Conservation (phyloP, 2,329 filamentous ascomycete species). For the Aureobasidium vineae region DNA sequence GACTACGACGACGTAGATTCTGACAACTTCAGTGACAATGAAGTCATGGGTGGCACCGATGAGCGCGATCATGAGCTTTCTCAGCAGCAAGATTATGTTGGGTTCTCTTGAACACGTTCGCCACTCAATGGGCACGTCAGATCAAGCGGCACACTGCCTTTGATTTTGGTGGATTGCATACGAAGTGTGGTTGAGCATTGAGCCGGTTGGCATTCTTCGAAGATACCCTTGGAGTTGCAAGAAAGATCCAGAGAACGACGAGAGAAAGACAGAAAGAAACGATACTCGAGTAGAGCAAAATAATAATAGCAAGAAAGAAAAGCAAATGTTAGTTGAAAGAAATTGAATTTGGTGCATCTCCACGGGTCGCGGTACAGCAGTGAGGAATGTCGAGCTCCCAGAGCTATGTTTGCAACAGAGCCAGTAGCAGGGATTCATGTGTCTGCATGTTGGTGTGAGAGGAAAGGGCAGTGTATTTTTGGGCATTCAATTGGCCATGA, state of each 20-base stretch:
- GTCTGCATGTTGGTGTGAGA: not conserved
- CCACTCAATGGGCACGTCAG: not conserved
- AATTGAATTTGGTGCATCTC: not conserved
- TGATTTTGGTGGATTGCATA: not conserved
- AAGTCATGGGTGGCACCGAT: conserved; percentile 39
- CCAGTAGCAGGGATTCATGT: not conserved
- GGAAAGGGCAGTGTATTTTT: not conserved
- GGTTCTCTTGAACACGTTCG: conserved; percentile 39
- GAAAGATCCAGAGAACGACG: not conserved
- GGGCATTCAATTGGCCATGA: not conserved
- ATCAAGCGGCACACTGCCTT: not conserved
- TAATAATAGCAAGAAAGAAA: conserved; percentile 3
- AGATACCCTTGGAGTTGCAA: not conserved
- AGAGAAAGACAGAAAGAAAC: conserved; percentile 14
- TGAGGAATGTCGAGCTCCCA: not conserved
- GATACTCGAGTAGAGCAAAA: not conserved
- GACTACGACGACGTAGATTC: conserved; percentile 79
- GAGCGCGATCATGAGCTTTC: conserved; percentile 49
- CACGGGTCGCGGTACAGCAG: not conserved
- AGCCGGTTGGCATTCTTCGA: not conserved
- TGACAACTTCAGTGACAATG: conserved; percentile 53
- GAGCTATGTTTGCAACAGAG: not conserved
- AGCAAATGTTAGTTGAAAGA: not conserved
- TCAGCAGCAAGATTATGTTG: conserved; percentile 55
- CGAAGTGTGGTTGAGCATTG: not conserved